Evolutionary conservation across 2,329 filamentous ascomycete species (phyloP), one percentile per base, ranked within the genome.

Genomic region (Colletotrichum nymphaeae): DNA sequence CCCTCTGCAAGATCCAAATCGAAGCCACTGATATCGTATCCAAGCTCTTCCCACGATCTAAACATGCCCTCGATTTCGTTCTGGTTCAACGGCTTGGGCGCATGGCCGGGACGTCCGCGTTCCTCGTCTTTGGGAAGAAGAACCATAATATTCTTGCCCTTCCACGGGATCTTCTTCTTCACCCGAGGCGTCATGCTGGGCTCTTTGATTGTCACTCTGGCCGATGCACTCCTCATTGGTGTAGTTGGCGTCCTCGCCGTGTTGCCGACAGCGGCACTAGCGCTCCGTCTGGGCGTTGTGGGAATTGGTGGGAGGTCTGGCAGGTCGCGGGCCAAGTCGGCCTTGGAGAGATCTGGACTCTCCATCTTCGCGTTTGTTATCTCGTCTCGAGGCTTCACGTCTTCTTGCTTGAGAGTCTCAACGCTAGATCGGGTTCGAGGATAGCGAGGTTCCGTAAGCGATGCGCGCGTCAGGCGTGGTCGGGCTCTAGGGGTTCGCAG

Each of bases 121-220:
- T 90, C 87, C 65, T 93, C 92, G 74, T 94, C 91, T 58, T 88
- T 84, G 6, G 93, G 94, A 24, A 95, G 83, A 30, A 92, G 85
- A 56, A 95, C 91, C 77, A 94, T 82, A 66, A 94, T 94, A 72
- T 90, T 91, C 83, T 94, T 95, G 70, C 92, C 92, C 78, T 89
- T 93, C 93, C 93, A 95, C 58, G 88, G 87, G 2, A 95, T 86
- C 83, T 92, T 94, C 80, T 93, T 95, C 83, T 89, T 94, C 8
- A 89, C 75, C 14, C 90, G 85, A n/a, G 90, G 89, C 6, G 89
- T 89, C 59, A 83, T 80, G 3, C 83, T 80, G 6, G 83, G 79
- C 30, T 84, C 83, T 65, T 83, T 84, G 42, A 74, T 64, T 1
- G 83, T 81, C 16, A 83, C 75, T 75, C 82, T 85, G 19, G 75